A percentile compares a stretch with the other conserved stretches of the same genome.
Conservation (phyloP, 2,329 filamentous ascomycete species). For the Didymellaceae sp. region DNA sequence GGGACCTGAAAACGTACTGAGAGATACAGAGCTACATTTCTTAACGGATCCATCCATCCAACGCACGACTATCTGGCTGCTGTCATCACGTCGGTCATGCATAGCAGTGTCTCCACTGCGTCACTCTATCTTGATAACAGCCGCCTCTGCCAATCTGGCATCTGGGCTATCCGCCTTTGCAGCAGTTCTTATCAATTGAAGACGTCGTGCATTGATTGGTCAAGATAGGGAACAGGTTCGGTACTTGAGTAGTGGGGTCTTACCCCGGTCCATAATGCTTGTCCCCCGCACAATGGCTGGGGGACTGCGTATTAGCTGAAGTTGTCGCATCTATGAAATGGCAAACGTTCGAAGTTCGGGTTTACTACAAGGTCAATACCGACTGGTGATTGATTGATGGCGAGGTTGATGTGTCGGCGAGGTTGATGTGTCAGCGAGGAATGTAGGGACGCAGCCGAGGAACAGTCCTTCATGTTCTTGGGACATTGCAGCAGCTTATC, state of each 20-base stretch:
- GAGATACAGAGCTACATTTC: not conserved
- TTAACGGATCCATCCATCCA: conserved; percentile 8
- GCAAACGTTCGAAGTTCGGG: too few species aligned
- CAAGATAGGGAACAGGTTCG: conserved; percentile 23
- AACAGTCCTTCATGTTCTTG: too few species aligned
- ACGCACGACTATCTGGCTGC: conserved; percentile 7
- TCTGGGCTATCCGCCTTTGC: conserved; percentile 10
- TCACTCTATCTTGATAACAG: conserved; percentile 19
- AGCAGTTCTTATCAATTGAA: conserved; percentile 27
- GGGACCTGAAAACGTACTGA: not conserved
- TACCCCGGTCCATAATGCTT: conserved; percentile 1
- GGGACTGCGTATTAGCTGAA: too few species aligned
- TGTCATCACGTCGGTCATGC: conserved; percentile 16
- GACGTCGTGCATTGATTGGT: conserved; percentile 24
- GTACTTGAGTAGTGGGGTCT: conserved; percentile 20
- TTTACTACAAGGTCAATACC: too few species aligned
- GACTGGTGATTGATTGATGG: too few species aligned
- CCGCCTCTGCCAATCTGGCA: conserved; percentile 1
- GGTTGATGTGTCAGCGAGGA: too few species aligned
- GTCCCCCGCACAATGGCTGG: not conserved
- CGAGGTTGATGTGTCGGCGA: too few species aligned
- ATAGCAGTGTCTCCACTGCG: conserved; percentile 16
- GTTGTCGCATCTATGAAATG: too few species aligned
- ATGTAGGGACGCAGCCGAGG: too few species aligned
- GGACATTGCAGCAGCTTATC: too few species aligned